A percentile compares a stretch with the other conserved stretches of the same genome.
Conservation (phyloP, 345 rosid genomes). For the Acer yangbiense region DNA sequence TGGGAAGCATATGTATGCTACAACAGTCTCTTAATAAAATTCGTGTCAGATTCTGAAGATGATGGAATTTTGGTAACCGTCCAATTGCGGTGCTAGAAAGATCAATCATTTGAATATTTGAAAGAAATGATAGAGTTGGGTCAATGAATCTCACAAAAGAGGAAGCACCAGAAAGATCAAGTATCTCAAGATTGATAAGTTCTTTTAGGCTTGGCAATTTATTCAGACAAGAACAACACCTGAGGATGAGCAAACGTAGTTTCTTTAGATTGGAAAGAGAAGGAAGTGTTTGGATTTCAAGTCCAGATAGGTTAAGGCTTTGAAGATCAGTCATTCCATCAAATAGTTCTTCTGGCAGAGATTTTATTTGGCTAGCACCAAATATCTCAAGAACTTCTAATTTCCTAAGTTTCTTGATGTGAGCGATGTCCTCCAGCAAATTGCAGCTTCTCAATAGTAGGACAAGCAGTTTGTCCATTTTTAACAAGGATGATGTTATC, state of each 20-base stretch:
- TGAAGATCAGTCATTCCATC: conserved; percentile 25
- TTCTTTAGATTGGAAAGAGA: conserved; percentile 21
- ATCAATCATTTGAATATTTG: conserved; percentile 40
- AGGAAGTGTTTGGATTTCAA: conserved; percentile 38
- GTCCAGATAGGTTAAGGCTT: conserved; percentile 55
- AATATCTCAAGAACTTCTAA: conserved; percentile 62
- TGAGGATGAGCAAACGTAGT: conserved; percentile 52
- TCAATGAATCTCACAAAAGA: conserved; percentile 33
- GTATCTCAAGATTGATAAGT: conserved; percentile 42
- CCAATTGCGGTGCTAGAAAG: conserved; percentile 46
- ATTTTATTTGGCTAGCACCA: conserved; percentile 40
- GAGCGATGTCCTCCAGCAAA: conserved; percentile 19
- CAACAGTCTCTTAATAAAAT: conserved; percentile 32
- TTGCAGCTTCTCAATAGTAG: conserved; percentile 57
- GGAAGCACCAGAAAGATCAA: conserved; percentile 51
- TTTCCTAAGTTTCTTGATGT: conserved; percentile 21
- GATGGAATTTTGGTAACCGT: conserved; percentile 44
- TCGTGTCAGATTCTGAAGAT: conserved; percentile 24
- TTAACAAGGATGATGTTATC: conserved; percentile 22
- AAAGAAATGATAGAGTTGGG: conserved; percentile 26
- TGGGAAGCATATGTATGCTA: conserved; percentile 27
- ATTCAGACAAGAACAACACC: conserved; percentile 35
- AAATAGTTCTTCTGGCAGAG: conserved; percentile 33
- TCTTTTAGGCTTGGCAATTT: conserved; percentile 38
- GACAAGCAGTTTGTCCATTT: conserved; percentile 31